phyloP scores from a whole-genome alignment of 2,329 filamentous ascomycete species.

The Hypoxylon sp. region DNA sequence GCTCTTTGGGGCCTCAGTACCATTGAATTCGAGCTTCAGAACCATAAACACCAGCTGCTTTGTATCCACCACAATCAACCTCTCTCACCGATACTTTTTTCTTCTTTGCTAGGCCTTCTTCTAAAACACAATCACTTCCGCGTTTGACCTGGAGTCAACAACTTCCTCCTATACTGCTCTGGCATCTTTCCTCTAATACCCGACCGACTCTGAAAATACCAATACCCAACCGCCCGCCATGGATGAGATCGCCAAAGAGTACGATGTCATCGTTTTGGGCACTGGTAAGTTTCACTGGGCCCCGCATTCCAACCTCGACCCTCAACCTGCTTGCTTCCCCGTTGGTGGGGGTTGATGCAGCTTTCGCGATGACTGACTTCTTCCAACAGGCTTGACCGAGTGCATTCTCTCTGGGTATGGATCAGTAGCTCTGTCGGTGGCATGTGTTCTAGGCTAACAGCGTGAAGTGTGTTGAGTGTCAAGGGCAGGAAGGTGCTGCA shows the following conservation, averaged over 20 bases:
- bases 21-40: slow-evolving; percentile 47
- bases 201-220: slow-evolving; percentile 41
- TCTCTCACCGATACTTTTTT: slow-evolving; percentile 52
- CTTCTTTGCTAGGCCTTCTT: slow-evolving; percentile 25
- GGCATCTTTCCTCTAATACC: slow-evolving; percentile 42
- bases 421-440: slow-evolving; percentile 22
- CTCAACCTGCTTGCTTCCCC: slow-evolving; percentile 17
- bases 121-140: slow-evolving; percentile 24
- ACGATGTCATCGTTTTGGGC: slow-evolving; percentile 98
- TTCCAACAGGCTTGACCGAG: slow-evolving; percentile 87
- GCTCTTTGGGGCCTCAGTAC: slow-evolving; percentile 42
- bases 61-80: slow-evolving; percentile 46
- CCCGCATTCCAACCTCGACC: slow-evolving; percentile 45
- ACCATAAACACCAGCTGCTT: slow-evolving; percentile 44
- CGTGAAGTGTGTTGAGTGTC: slow-evolving; percentile 86
- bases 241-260: slow-evolving; percentile 98
- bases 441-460: slow-evolving; percentile 5
- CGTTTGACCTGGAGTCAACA: slow-evolving; percentile 47
- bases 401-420: slow-evolving; percentile 96
- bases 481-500: slow-evolving; percentile 99
- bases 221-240: slow-evolving; percentile 68
- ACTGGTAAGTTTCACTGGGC: slow-evolving; percentile 75
- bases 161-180: slow-evolving; percentile 26
- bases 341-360: slow-evolving; percentile 34
- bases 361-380: slow-evolving; percentile 40